Base-by-base conservation (phyloP, 2,329 filamentous ascomycete species). In the Aspergillus sp. region DNA sequence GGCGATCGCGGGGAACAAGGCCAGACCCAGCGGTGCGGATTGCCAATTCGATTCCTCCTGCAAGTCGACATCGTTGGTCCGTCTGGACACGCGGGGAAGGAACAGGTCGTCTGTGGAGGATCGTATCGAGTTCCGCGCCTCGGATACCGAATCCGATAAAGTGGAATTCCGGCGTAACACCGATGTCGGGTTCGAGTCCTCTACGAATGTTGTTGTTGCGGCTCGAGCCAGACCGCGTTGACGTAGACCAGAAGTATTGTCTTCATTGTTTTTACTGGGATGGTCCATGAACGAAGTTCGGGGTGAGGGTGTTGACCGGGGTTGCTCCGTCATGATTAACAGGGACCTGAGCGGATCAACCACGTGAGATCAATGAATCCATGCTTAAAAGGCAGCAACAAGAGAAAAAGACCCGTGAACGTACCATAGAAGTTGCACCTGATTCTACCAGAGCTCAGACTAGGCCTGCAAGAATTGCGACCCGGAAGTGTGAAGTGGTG, bases 1-100 rank as follows among this genome's bases (percentile, higher is more conserved):
- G 1, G 83, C 88, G n/a, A 95, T 64, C 1, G 90, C 90, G 3
- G 91, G 91, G 12, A 97, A 72, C 43, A 96, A 76, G 2, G 89
- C 90, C 63, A 95, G 85, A 0, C 82, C 84, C 30, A 97, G 72
- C 1, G 91, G 90, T n/a, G 87, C 74, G 2, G 83, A 87, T 52
- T 93, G 84, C 80, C 89, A 88, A 51, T 83, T 76, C 1, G 86
- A 85, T 46, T 80, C 74, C 23, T 75, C 54, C 35, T 69, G 63
- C n/a, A 66, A 56, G 20, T 68, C 65, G 5, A 60, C 52, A 47
- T 57, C 54, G 20, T 47, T 30, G 25, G 25, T 46, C 44, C 57
- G 64, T 58, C 54, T 72, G 33, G 48, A 54, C 57, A 55, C 81
- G 70, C 69, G 84, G 63, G 74, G 76, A 23, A 81, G 72, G 6